Evolutionary conservation across 2,329 filamentous ascomycete genomes (phyloP).

Genomic region (Ascocoryne sarcoides): DNA sequence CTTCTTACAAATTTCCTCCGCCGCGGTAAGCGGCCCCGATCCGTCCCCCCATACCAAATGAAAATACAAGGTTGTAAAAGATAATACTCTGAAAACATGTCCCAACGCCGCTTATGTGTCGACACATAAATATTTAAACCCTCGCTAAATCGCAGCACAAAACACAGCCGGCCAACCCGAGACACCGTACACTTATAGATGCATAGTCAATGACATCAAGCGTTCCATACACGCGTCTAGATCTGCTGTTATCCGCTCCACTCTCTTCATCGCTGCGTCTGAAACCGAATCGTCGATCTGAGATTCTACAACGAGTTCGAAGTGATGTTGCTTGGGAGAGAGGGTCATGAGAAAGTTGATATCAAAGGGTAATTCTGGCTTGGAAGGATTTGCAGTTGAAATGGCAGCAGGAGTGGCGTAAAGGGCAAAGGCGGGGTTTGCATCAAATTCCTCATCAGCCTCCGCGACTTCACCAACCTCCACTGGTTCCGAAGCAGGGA

Average conservation of each 20-base stretch:
- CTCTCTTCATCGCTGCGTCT: constrained; percentile 15
- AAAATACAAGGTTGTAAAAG: neutral
- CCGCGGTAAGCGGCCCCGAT: neutral
- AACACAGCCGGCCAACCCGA: constrained; percentile 1
- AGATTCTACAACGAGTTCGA: constrained; percentile 54
- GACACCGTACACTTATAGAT: constrained; percentile 11
- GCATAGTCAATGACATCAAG: constrained; percentile 19
- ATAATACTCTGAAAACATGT: neutral
- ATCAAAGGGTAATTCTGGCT: constrained; percentile 32
- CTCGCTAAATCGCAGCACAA: constrained; percentile 17
- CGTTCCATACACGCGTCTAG: constrained; percentile 23
- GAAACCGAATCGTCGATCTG: constrained; percentile 37
- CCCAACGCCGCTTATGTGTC: neutral
- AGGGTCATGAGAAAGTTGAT: constrained; percentile 45
- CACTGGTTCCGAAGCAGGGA: constrained; percentile 22
- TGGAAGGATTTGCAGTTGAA: constrained; percentile 7
- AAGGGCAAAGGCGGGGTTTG: constrained; percentile 51
- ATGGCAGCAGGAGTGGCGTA: constrained; percentile 39
- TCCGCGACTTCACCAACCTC: constrained; percentile 7
- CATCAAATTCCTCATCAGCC: constrained; percentile 1
- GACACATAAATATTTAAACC: neutral
- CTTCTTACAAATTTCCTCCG: neutral
- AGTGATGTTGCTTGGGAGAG: constrained; percentile 51
- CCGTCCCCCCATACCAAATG: neutral
- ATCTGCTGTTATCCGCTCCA: constrained; percentile 18